A percentile compares a stretch with the other conserved stretches of the same genome.
Conservation (phyloP, 257 asterid species). For the Solanum bukasovii region DNA sequence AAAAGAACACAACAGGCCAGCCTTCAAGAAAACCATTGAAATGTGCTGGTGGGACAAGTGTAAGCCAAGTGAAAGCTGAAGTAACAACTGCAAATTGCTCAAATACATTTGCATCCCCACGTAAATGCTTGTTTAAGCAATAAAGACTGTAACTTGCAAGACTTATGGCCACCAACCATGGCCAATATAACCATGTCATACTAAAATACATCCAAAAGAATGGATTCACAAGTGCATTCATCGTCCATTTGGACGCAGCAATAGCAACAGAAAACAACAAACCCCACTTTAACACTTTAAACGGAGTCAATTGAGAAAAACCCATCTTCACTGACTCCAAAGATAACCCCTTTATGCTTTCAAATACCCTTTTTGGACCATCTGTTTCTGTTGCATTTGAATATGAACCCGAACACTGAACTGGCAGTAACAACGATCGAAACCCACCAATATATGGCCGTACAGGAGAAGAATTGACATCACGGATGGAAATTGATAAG, state of each 20-base stretch:
- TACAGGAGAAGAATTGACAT: neutral
- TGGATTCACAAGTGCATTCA: constrained; percentile 42
- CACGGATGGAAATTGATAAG: neutral
- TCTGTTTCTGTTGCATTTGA: constrained; percentile 18
- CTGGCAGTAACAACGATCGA: constrained; percentile 12
- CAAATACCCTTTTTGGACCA: constrained; percentile 5
- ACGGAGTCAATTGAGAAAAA: constrained; percentile 46
- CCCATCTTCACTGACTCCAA: constrained; percentile 35
- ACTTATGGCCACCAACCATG: constrained; percentile 61
- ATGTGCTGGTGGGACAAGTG: constrained; percentile 86
- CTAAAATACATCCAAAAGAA: constrained; percentile 95
- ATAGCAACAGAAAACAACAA: constrained; percentile 33
- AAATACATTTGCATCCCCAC: constrained; percentile 41
- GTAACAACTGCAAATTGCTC: constrained; percentile 71
- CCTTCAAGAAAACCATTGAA: constrained; percentile 97
- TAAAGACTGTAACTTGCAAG: constrained; percentile 48
- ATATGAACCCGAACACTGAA: constrained; percentile 35
- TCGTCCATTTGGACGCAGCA: constrained; percentile 54
- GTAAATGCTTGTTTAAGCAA: constrained; percentile 43
- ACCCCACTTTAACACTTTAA: constrained; percentile 57
- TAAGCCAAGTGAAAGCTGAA: constrained; percentile 82
- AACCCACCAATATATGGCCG: neutral
- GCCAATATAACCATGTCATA: constrained; percentile 95
- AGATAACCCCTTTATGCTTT: constrained; percentile 21
- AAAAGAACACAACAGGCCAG: constrained; percentile 90